Evolutionary conservation across 1,139 yeast genomes (phyloP).

Genomic region (Taphrina wiesneri): DNA sequence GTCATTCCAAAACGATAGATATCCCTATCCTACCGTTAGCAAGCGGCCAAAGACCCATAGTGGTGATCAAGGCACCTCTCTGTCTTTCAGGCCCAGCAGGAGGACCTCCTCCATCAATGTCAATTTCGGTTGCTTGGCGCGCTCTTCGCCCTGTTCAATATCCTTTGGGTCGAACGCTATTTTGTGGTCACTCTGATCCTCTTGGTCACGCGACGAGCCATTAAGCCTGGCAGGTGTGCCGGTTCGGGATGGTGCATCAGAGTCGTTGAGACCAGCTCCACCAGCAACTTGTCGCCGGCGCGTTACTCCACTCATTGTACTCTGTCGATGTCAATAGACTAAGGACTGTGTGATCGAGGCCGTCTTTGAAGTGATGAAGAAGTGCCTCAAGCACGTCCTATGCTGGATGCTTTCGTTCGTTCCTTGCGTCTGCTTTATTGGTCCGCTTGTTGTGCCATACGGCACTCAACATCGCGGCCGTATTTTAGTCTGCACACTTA

Average conservation of each 20-base stretch:
- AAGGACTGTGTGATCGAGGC: too few species aligned
- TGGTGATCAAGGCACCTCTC: slow-evolving; percentile 53
- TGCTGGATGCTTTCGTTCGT: not conserved
- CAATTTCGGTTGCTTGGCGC: slow-evolving; percentile 61
- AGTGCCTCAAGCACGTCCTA: not conserved
- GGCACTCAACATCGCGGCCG: not conserved
- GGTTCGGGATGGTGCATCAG: slow-evolving; percentile 21
- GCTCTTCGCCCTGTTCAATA: slow-evolving; percentile 55
- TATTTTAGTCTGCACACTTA: not conserved
- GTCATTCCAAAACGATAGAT: slow-evolving; percentile 96
- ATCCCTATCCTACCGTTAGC: slow-evolving; percentile 53
- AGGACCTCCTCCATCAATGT: slow-evolving; percentile 96
- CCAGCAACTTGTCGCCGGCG: slow-evolving; percentile 32
- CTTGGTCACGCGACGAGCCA: slow-evolving; percentile 2
- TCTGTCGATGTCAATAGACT: too few species aligned
- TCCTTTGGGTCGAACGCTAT: slow-evolving; percentile 84
- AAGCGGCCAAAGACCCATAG: too few species aligned
- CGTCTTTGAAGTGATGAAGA: not conserved
- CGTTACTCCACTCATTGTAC: slow-evolving; percentile 28
- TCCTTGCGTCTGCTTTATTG: not conserved
- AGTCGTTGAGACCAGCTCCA: not conserved
- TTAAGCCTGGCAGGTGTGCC: slow-evolving; percentile 21
- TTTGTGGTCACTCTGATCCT: slow-evolving; percentile 49
- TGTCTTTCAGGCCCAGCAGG: slow-evolving; percentile 87
- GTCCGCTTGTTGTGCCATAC: not conserved